Evolutionary conservation across 2,329 filamentous ascomycete species (phyloP).

Genomic region (Exophiala dermatitidis): DNA sequence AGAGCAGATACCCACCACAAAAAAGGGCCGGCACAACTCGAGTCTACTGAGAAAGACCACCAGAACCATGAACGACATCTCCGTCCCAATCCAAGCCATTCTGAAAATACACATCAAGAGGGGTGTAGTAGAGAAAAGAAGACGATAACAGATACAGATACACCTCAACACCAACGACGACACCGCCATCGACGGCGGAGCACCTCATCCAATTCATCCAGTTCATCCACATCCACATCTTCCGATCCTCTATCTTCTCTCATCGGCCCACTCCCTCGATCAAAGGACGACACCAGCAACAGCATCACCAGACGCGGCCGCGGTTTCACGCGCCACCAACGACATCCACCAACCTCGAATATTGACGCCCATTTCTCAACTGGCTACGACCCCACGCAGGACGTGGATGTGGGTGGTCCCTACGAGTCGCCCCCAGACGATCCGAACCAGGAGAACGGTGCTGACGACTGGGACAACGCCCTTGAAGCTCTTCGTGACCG

Average conservation of each 20-base stretch:
- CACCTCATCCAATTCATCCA: slow-evolving; percentile 9
- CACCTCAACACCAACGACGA: not conserved
- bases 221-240: slow-evolving; percentile 26
- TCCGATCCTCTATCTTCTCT: slow-evolving; percentile 70
- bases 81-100: too few relatives aligned
- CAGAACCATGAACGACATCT: too few relatives aligned
- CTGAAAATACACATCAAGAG: too few relatives aligned
- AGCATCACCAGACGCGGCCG: slow-evolving; percentile 56
- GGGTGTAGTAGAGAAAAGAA: not conserved
- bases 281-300: slow-evolving; percentile 19
- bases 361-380: slow-evolving; percentile 77
- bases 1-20: too few relatives aligned
- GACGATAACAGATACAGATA: not conserved
- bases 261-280: slow-evolving; percentile 59
- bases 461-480: slow-evolving; percentile 69
- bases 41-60: too few relatives aligned
- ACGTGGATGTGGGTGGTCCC: slow-evolving; percentile 34
- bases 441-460: slow-evolving; percentile 37
- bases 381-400: slow-evolving; percentile 50
- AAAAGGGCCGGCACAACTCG: too few relatives aligned
- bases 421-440: slow-evolving; percentile 43
- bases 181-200: not conserved
- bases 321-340: slow-evolving; percentile 54
- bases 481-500: slow-evolving; percentile 72
- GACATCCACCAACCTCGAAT: slow-evolving; percentile 31